Base-by-base conservation (phyloP, 768 basidiomycete genomes). In the Lentinus brumalis region DNA sequence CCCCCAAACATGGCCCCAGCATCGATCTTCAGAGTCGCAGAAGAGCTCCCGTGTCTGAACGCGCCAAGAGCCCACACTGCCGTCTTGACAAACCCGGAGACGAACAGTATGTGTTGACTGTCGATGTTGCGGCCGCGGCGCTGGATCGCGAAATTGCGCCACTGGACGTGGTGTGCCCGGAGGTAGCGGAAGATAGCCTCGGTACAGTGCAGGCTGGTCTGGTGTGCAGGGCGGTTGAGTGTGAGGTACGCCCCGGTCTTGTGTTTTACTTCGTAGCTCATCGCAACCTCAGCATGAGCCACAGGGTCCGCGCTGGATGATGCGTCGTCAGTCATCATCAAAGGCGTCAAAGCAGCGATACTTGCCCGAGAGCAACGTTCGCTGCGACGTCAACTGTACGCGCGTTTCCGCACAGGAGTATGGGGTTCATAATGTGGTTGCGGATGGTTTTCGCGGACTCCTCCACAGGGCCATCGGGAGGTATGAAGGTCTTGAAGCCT, bases 21-120 rank as follows among this genome's bases (percentile, higher is more conserved):
- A 11, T 35, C 35, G 11, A 35, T 35, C 35, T 35, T 35, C 35
- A 35, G 11, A 35, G 35, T 35, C 35, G 35, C 35, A 11, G 35
- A 35, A 35, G 35, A 35, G 11, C 44, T 45, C 31, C 30, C 42
- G 57, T 18, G 11, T 9, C 15, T 16, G 50, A 57, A 57, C 41
- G 57, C 50, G 4, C 49, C 57, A 10, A 29, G 50, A 4, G 57
- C 57, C 57, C 57, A 57, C 14, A n/a, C 7, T 0, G 50, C 15
- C 1, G 57, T 57, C 50, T 57, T 57, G 8, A 21, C 18, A 40
- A 44, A 26, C 5, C 57, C 57, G 15, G 39, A 42, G 16, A 57
- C 57, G 40, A 57, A 57, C 6, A 50, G 21, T 14, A 57, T 38
- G n/a, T 57, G 49, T 26, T 18, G 7, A 9, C 41, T n/a, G 1